These are phyloP conservation scores for Kuraishia ogatae DNA, from an alignment of 805 yeast species.

Conservation along the genomic window DNA sequence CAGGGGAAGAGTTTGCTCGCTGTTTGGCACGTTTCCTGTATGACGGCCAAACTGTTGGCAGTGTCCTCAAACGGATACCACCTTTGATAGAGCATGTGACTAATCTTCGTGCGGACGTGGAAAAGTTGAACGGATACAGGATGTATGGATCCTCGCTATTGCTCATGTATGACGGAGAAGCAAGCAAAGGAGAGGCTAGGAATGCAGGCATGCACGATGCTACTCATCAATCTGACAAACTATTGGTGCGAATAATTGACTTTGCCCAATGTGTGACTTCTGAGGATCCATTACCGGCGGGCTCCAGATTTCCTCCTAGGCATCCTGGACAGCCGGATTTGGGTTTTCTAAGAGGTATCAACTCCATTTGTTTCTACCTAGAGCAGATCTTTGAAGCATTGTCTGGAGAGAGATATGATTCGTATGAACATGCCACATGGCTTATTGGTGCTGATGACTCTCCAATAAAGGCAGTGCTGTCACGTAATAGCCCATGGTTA, in stretches of 20 bases:
- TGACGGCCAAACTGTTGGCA: conserved; percentile 53
- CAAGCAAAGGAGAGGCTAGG: conserved; percentile 8
- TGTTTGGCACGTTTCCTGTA: conserved; percentile 71
- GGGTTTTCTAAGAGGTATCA: conserved; percentile 81
- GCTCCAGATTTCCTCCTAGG: conserved; percentile 61
- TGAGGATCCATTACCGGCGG: conserved; percentile 34
- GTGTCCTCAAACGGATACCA: conserved; percentile 63
- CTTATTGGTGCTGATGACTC: background rate
- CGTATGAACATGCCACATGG: background rate
- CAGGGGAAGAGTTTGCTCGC: conserved; percentile 71
- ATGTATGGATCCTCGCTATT: conserved; percentile 87
- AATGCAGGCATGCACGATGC: conserved; percentile 7
- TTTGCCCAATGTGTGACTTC: conserved; percentile 89
- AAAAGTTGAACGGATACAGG: conserved; percentile 61
- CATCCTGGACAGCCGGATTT: conserved; percentile 56
- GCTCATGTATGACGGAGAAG: conserved; percentile 67
- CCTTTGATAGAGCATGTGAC: conserved; percentile 49
- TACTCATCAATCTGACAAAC: conserved; percentile 9
- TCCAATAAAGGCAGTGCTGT: background rate
- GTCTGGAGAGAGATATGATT: conserved; percentile 17
- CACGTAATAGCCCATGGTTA: conserved; percentile 1
- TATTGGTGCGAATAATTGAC: conserved; percentile 73
- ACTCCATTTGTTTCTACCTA: conserved; percentile 64
- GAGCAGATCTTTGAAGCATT: conserved; percentile 47
- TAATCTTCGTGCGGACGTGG: conserved; percentile 48